Evolutionary conservation across 2,329 filamentous ascomycete genomes (phyloP), one percentile per base, ranked within the genome.

Genomic region (Fusarium zealandicum): DNA sequence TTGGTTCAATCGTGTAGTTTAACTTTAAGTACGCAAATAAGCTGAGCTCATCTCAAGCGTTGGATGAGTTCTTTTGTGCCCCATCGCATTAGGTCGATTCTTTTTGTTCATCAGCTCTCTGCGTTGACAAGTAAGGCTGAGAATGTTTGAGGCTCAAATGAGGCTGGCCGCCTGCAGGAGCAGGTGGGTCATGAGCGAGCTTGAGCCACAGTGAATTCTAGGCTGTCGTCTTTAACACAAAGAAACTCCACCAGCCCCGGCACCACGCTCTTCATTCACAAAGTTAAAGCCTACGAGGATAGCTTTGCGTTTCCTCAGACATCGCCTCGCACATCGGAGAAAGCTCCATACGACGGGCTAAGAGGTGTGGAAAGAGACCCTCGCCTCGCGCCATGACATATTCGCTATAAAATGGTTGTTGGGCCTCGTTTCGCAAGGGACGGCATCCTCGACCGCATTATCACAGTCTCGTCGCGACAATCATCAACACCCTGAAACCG

Each of bases 391-490:
- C 36, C 41, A 64, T 64, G 61, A 46, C 17, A 18, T 17, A 54
- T 47, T 43, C 46, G 43, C 25, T 38, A 39, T 64, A 45, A 61
- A 43, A 61, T 59, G 57, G 53, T 59, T 36, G 45, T 59, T 42
- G 51, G 49, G 48, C 40, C 49, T 46, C 50, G 39, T 48, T 49
- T 59, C 44, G 38, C 56, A 42, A 50, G 43, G 59, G 47, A 48
- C 53, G 40, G 18, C 44, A 56, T 44, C 31, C 31, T 44, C 27
- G 44, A 56, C 36, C 42, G 45, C 45, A 49, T 41, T 45, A 27
- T 13, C 41, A 48, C 54, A 16, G 13, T 37, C 27, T 41, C 27
- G 28, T 39, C 20, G 41, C 48, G 41, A 43, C 36, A 28, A 33
- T 13, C 18, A 11, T 30, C 37, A 39, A 36, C 22, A 8, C 6